phyloP scores from a whole-genome alignment of 345 rosid species.

The Psidium guajava region DNA sequence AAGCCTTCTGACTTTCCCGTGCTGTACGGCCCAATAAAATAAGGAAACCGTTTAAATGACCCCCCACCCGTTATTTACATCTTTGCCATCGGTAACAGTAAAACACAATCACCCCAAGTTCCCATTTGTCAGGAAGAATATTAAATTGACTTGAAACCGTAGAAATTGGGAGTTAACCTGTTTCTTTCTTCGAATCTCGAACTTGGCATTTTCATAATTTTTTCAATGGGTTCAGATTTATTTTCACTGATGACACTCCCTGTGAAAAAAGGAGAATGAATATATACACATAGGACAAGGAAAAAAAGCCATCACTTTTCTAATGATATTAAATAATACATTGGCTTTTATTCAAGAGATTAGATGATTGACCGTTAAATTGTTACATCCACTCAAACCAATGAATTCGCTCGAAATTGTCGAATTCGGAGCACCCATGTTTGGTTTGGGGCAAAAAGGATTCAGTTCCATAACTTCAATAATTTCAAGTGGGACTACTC shows the following conservation, averaged over 20 bases:
- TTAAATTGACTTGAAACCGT: background rate
- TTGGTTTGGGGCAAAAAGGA: background rate
- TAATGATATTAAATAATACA: background rate
- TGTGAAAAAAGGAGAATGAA: too few species aligned
- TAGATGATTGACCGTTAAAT: background rate
- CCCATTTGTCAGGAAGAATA: background rate
- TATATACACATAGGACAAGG: background rate
- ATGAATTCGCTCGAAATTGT: background rate
- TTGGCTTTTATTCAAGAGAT: background rate
- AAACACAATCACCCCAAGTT: background rate
- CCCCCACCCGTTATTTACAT: background rate
- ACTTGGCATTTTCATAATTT: background rate
- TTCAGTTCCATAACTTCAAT: background rate
- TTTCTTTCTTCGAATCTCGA: background rate
- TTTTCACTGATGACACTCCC: background rate
- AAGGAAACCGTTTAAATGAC: background rate
- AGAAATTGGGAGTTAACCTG: background rate
- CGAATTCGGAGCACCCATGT: background rate
- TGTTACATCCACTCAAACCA: background rate
- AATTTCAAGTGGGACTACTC: background rate
- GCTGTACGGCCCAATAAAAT: background rate
- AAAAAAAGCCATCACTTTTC: background rate
- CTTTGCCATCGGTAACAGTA: background rate
- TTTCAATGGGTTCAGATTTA: rapidly evolving
- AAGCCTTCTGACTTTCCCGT: background rate